Base-by-base conservation (phyloP, 352 stramenopile genomes). In the Globisporangium orthogonon region DNA sequence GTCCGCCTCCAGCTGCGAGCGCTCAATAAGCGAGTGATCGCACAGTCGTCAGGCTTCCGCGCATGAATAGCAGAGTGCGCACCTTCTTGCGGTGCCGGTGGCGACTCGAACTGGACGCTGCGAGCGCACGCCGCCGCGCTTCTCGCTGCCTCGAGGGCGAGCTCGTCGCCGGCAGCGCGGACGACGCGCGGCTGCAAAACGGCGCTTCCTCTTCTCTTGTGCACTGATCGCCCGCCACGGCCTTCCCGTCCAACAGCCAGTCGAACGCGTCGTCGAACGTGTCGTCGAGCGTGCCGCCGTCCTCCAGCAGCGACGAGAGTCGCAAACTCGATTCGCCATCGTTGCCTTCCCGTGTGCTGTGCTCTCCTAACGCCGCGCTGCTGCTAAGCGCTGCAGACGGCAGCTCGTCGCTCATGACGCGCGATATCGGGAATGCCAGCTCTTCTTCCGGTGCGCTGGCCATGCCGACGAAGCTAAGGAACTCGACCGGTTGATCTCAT, bases 41-140 rank as follows among this genome's bases (percentile, higher is more conserved):
- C 23, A 23, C 23, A 23, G 23, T 23, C 23, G 23, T 23, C 23
- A 23, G 23, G 23, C 23, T 23, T 1, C 23, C 23, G 23, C 23
- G 7, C 7, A 40, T 10, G 10, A 40, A 11, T 11, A 46, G 41
- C 14, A 45, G 5, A 14, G 13, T 13, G 17, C 50, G 18, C 18
- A 47, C 50, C 50, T 55, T 55, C 35, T 55, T 45, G n/a, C 50
- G 50, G 17, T 47, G 50, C 1, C 50, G 50, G 35, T 55, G 47
- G 18, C 50, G 50, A 4, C 35, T 29, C 10, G 50, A 23, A 30
- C 50, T 55, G 50, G 50, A 55, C 4, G 50, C 50, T n/a, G 50
- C 50, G 23, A 46, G 50, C 35, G 35, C 50, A 11, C 50, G 50
- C 6, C 35, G 33, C 14, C 41, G 41, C 18, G 41, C 41, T 2